phyloP scores from a whole-genome alignment of 2,329 filamentous ascomycete genomes.

The Xylaria sp. region DNA sequence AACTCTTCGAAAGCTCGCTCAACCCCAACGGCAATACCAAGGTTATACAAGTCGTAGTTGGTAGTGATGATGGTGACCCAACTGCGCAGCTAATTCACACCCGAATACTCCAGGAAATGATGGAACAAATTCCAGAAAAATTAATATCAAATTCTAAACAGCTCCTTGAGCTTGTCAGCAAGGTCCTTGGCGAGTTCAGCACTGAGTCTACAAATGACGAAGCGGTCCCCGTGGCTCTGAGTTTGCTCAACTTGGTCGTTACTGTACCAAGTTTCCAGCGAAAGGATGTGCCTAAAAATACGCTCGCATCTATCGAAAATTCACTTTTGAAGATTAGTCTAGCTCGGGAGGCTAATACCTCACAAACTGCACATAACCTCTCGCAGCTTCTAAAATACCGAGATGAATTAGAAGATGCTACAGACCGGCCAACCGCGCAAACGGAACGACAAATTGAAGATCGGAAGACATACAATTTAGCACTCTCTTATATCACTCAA shows the following conservation, averaged over 20 bases:
- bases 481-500: constrained; percentile 67
- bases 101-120: constrained; percentile 68
- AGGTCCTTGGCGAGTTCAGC: constrained; percentile 59
- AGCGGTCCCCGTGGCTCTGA: constrained; percentile 59
- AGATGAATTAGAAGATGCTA: constrained; percentile 56
- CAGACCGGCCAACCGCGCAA: constrained; percentile 46
- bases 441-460: constrained; percentile 62
- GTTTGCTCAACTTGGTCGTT: constrained; percentile 65
- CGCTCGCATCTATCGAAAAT: constrained; percentile 53
- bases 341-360: constrained; percentile 48
- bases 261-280: constrained; percentile 62
- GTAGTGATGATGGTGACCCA: constrained; percentile 44
- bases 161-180: constrained; percentile 66
- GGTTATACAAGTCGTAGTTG: constrained; percentile 38
- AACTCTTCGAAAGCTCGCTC: constrained; percentile 65
- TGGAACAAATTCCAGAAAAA: constrained; percentile 66
- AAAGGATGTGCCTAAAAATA: constrained; percentile 48
- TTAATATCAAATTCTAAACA: constrained; percentile 68
- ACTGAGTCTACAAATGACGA: constrained; percentile 53
- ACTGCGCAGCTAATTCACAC: constrained; percentile 60
- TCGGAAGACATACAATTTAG: constrained; percentile 65
- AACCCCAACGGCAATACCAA: constrained; percentile 33
- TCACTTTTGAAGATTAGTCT: constrained; percentile 53
- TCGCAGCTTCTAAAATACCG: constrained; percentile 61
- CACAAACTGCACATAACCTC: constrained; percentile 62